Evolutionary conservation across 164 flowering plant species (phyloP), one percentile per base, ranked within the genome.

Genomic region (Tinospora cordifolia): DNA sequence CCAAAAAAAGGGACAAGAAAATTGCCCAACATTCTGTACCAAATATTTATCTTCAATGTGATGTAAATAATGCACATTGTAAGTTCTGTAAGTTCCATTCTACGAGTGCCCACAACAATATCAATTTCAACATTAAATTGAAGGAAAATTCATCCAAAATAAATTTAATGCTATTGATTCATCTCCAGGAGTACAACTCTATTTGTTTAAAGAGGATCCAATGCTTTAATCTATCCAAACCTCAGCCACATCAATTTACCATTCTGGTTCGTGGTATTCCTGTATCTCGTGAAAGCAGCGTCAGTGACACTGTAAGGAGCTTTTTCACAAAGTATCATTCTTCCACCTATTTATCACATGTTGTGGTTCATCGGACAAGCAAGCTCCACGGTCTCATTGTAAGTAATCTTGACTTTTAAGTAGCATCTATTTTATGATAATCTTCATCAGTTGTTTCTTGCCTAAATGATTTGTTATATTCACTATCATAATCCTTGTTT

Each of bases 211-310:
- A 87, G 79, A 83, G 99, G 81, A 75, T 90, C 64, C 83, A 74
- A 14, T 90, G 67, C 75, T 90, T 92, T 72, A 79, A 72, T 79
- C 75, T 92, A 62, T 90, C 95, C 70, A 81, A 84, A 76, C 99
- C 97, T 80, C 91, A 84, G 81, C 88, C 93, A 12, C 87, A 86
- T 76, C 91, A 92, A 44, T 92, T 94, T 79, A 89, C 96, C 68
- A 76, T 92, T 79, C 76, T 94, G 72, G 95, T 92, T 74, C 89
- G 90, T 60, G 78, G 89, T 65, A 85, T 90, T 44, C 97, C 98
- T 69, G 73, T 71, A 54, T 68, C 87, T 24, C 74, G 75, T 59
- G 90, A 87, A 21, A 76, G 78, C 73, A 86, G 82, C 46, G 72
- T 88, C 75, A 80, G 90, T 79, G 87, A 87, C 36, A 82, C 66